A percentile compares a stretch with the other conserved stretches of the same genome.
phyloP scores from a whole-genome alignment of 2,329 filamentous ascomycete species.

The Alternaria triticina region DNA sequence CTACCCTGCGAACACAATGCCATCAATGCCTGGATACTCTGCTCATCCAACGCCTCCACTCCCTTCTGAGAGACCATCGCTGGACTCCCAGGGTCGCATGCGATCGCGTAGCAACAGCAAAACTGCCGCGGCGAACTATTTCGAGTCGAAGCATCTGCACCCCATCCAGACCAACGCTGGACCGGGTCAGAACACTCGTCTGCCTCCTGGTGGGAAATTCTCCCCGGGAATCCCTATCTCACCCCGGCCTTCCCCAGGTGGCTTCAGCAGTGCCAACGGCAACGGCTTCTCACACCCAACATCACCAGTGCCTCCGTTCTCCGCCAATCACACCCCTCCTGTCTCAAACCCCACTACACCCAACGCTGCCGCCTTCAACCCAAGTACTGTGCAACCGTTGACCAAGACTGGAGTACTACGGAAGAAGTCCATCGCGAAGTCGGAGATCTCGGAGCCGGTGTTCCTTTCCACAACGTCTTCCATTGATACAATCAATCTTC shows the following conservation, averaged over 20 bases:
- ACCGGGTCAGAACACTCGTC: slow-evolving; percentile 28
- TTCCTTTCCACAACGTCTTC: slow-evolving; percentile 63
- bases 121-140: slow-evolving; percentile 40
- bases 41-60: slow-evolving; percentile 38
- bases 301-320: slow-evolving; percentile 57
- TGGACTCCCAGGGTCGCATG: slow-evolving; percentile 35
- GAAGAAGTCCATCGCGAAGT: slow-evolving; percentile 66
- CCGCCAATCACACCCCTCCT: slow-evolving; percentile 61
- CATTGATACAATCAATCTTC: slow-evolving; percentile 64
- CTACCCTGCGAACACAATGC: slow-evolving; percentile 41
- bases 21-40: slow-evolving; percentile 44
- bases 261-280: slow-evolving; percentile 42
- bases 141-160: slow-evolving; percentile 47
- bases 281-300: slow-evolving; percentile 48
- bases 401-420: slow-evolving; percentile 46
- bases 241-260: slow-evolving; percentile 46
- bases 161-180: slow-evolving; percentile 43
- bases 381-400: slow-evolving; percentile 36
- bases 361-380: slow-evolving; percentile 42
- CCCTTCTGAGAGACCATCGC: slow-evolving; percentile 32
- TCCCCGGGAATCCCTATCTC: slow-evolving; percentile 44
- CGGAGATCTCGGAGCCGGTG: slow-evolving; percentile 66
- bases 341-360: slow-evolving; percentile 56
- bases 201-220: slow-evolving; percentile 32
- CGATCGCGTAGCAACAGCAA: slow-evolving; percentile 49